Evolutionary conservation across 176 grass and related monocot genomes (phyloP), one percentile per base, ranked within the genome.

Genomic region (Neostapfia colusana): DNA sequence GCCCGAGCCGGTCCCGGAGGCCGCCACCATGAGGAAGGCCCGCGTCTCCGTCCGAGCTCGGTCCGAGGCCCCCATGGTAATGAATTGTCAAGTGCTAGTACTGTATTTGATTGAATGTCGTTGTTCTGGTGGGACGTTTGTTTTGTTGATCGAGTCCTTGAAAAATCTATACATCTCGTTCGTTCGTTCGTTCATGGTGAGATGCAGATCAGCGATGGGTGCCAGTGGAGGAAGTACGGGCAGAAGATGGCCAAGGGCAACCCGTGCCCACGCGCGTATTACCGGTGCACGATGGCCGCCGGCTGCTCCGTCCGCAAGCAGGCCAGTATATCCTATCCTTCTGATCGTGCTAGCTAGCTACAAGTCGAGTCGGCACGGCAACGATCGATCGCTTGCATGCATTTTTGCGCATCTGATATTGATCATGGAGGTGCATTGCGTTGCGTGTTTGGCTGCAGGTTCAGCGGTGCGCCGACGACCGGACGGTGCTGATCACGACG

Each of bases 181-280:
- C n/a, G n/a, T 46, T 48, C 3, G 16, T 48, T 58, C 76, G n/a
- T 26, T 48, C 3, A 15, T 73, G 31, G 34, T 42, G 5, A 4
- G 21, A 45, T 68, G 72, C 76, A 97, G 90, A 97, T 97, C 65
- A 90, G 85, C 50, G 93, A 97, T 75, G 93, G 93, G 9, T 97
- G 93, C 72, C 90, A 93, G 73, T 93, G 93, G 93, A 93, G 90
- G 67, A 97, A 97, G 76, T 93, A 97, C 53, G 93, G 93, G 59
- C 88, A 97, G 80, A 97, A 97, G 84, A 93, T 97, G 90, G 88
- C 88, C 9, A 97, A 97, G 75, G 93, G 93, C 50, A 97, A 93
- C 31, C 93, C 93, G 3, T 97, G 88, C 73, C 93, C 93, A 0
- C 90, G 88, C 11, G 88, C 90, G 17, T 97, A 97, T 45, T 97